Conservation (phyloP, 192 early-diverging fungal genomes). For the Coemansia furcata region DNA sequence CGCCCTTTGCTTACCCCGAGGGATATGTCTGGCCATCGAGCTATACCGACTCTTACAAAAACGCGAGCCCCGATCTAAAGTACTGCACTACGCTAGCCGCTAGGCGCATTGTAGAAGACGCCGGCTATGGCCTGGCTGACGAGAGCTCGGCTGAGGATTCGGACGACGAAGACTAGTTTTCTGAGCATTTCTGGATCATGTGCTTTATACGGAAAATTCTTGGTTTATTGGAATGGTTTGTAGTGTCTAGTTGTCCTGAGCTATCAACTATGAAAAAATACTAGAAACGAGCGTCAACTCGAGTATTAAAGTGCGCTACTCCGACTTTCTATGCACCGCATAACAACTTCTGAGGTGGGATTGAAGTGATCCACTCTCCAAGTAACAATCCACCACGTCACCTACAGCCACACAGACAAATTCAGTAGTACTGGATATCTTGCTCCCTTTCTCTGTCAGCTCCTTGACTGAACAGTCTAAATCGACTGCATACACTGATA, state of each 20-base stretch:
- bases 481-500: neutral
- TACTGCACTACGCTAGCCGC: neutral
- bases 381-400: neutral
- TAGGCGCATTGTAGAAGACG: neutral
- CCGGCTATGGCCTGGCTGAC: neutral
- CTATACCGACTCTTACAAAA: neutral
- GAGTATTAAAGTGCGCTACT: neutral
- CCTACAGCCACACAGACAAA: conserved; percentile 1
- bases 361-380: neutral
- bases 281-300: neutral
- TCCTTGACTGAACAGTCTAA: neutral
- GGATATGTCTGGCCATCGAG: conserved; percentile 11
- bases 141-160: neutral
- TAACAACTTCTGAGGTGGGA: neutral
- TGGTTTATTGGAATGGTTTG: neutral
- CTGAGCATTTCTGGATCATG: neutral
- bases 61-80: neutral
- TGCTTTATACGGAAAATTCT: neutral
- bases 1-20: conserved; percentile 24
- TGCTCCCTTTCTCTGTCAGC: neutral
- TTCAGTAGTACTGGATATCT: neutral
- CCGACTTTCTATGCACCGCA: neutral
- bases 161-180: neutral
- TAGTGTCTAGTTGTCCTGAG: neutral
- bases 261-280: neutral